A percentile compares a stretch with the other conserved stretches of the same genome.
These are phyloP conservation scores for Cyberlindnera xishuangbannaensis DNA, from an alignment of 805 yeast species.

Conservation along the genomic window DNA sequence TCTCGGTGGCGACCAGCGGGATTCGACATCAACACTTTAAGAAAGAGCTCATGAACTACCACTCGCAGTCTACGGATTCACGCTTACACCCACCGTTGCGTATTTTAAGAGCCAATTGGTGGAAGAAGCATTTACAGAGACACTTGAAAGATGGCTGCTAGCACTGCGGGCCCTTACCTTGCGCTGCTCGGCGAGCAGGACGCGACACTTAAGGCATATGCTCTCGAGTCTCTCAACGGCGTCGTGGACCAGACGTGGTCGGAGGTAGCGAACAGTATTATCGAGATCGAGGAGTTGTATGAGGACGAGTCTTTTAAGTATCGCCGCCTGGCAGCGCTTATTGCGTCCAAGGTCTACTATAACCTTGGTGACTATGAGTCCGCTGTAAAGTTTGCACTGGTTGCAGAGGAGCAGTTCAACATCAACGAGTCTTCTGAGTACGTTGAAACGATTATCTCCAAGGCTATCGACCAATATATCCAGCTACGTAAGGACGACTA, in stretches of 20 bases:
- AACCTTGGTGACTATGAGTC: slow-evolving; percentile 91
- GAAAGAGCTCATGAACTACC: no score
- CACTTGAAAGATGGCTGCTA: slow-evolving; percentile 12
- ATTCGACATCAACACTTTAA: no score
- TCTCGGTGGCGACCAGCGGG: no score
- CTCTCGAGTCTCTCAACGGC: slow-evolving; percentile 72
- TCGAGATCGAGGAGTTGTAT: slow-evolving; percentile 84
- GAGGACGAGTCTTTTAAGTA: slow-evolving; percentile 78
- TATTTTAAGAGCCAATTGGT: no score
- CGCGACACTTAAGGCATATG: slow-evolving; percentile 69
- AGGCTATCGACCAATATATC: slow-evolving; percentile 83
- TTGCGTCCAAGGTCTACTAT: slow-evolving; percentile 86
- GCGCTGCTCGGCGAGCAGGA: slow-evolving; percentile 87
- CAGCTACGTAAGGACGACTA: slow-evolving; percentile 48
- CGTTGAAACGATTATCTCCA: slow-evolving; percentile 89
- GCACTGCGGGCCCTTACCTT: slow-evolving; percentile 83
- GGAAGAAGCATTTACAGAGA: no score
- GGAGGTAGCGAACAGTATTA: slow-evolving; percentile 85
- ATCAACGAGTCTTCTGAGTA: slow-evolving; percentile 74
- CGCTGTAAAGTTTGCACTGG: slow-evolving; percentile 82
- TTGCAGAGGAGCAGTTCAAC: slow-evolving; percentile 77
- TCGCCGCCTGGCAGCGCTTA: slow-evolving; percentile 80
- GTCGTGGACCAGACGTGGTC: slow-evolving; percentile 95
- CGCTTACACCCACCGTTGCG: no score
- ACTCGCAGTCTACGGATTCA: no score